Percentiles rank a stretch among this genome's conserved stretches.
Evolutionary conservation across 2,329 filamentous ascomycete genomes (phyloP).

Genomic region (Claviceps pazoutovae): DNA sequence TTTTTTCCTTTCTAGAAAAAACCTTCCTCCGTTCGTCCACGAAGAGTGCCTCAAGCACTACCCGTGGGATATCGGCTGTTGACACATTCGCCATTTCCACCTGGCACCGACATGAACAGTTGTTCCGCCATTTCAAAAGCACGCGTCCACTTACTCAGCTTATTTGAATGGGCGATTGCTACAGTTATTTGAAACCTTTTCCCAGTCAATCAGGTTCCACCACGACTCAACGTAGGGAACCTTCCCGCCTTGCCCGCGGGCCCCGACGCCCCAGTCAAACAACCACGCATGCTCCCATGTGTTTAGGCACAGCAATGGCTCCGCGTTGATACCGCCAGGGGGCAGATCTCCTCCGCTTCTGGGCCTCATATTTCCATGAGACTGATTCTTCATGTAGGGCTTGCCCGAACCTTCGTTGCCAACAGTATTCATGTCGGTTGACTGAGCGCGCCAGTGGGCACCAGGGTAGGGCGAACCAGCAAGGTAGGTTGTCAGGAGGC

Average conservation of each 20-base stretch:
- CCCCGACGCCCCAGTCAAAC: slow-evolving; percentile 56
- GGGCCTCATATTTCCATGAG: slow-evolving; percentile 15
- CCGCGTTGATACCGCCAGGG: slow-evolving; percentile 53
- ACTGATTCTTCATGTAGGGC: slow-evolving; percentile 26
- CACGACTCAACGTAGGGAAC: slow-evolving; percentile 59
- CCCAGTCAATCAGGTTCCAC: slow-evolving; percentile 86
- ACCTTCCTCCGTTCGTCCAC: neutral
- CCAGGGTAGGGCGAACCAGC: slow-evolving; percentile 78
- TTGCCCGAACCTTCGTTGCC: slow-evolving; percentile 24
- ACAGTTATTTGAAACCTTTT: slow-evolving; percentile 41
- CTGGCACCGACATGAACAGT: too few species aligned
- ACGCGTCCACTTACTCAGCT: slow-evolving; percentile 1
- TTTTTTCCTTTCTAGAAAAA: too few species aligned
- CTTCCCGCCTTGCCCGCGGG: slow-evolving; percentile 56
- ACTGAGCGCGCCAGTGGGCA: slow-evolving; percentile 65
- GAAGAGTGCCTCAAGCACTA: neutral
- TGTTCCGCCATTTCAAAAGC: neutral
- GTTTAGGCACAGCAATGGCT: slow-evolving; percentile 78
- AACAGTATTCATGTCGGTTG: slow-evolving; percentile 55
- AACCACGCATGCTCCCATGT: slow-evolving; percentile 95
- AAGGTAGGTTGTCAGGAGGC: slow-evolving; percentile 77
- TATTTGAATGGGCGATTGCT: slow-evolving; percentile 22
- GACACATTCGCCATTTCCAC: neutral
- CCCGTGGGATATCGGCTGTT: neutral
- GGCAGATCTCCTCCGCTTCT: slow-evolving; percentile 25